These are phyloP conservation scores for Antonospora locustae DNA, from an alignment of 371 early-diverging fungal species.

Conservation along the genomic window DNA sequence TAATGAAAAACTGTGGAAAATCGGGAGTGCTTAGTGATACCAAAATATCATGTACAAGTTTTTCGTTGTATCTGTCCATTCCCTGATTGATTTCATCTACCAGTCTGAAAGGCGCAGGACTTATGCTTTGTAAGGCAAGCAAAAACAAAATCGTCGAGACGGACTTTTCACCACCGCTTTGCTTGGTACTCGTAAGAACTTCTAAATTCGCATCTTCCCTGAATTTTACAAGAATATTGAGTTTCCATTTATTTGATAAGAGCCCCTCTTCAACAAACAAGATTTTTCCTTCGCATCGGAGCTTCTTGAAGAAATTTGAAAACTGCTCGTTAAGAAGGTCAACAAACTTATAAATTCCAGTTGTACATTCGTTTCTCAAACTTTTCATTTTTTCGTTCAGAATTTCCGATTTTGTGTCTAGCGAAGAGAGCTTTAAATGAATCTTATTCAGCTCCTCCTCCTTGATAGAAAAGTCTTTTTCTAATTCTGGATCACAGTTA, in stretches of 20 bases:
- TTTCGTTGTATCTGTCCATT: constrained; percentile 94
- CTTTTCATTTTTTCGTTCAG: not conserved
- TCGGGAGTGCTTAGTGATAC: constrained; percentile 33
- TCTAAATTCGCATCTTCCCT: constrained; percentile 70
- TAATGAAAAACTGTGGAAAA: constrained; percentile 68
- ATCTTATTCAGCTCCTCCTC: constrained; percentile 18
- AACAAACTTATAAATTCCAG: constrained; percentile 4
- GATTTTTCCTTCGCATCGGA: constrained; percentile 35
- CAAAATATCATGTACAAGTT: constrained; percentile 71
- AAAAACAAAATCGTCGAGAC: constrained; percentile 78
- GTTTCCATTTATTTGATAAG: constrained; percentile 77
- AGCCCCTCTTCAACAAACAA: constrained; percentile 56
- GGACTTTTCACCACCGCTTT: constrained; percentile 72
- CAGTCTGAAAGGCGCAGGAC: constrained; percentile 79
- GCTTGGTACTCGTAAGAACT: constrained; percentile 69
- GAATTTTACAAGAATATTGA: constrained; percentile 63
- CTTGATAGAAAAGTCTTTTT: constrained; percentile 22
- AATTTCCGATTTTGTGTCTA: not conserved
- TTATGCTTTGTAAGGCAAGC: constrained; percentile 73
- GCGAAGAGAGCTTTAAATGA: not conserved
- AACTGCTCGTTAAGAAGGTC: constrained; percentile 25
- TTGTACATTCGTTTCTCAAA: not conserved
- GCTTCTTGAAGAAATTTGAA: constrained; percentile 25
- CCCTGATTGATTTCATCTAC: constrained; percentile 99
- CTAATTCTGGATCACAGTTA: constrained; percentile 16